Conservation (phyloP, 495 filamentous ascomycete species). For the Hyaloscypha variabilis region DNA sequence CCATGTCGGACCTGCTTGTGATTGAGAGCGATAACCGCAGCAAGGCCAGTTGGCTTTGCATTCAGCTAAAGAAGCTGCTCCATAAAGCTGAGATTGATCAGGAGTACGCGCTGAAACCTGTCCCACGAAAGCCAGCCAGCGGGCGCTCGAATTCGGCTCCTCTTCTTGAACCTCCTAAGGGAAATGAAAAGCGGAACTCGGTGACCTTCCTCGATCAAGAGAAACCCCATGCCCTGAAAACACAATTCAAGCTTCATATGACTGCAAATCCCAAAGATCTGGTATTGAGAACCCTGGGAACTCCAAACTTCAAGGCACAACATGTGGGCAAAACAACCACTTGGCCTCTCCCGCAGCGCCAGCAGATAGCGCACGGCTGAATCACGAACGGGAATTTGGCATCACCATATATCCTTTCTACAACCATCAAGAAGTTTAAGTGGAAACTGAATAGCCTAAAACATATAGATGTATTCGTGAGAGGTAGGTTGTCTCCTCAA, state of each 20-base stretch:
- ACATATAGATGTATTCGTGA: too few relatives aligned
- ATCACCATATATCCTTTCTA: background rate
- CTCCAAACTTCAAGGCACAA: background rate
- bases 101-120: conserved; percentile 19
- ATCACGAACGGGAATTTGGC: background rate
- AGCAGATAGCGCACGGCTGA: background rate
- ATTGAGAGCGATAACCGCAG: conserved; percentile 18
- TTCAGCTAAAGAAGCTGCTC: conserved; percentile 1
- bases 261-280: background rate
- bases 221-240: background rate
- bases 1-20: conserved; percentile 22
- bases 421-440: too few relatives aligned
- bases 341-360: background rate
- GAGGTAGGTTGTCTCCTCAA: too few relatives aligned
- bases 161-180: background rate
- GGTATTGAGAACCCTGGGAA: background rate
- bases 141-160: conserved; percentile 10
- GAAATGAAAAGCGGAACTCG: conserved; percentile 5
- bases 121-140: conserved; percentile 1
- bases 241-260: background rate
- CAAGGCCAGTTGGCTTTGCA: conserved; percentile 1
- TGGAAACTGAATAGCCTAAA: too few relatives aligned
- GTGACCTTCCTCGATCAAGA: background rate
- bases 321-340: background rate
- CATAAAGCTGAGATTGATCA: conserved; percentile 14